Evolutionary conservation across 441 rosid species (phyloP).

Genomic region (Populus hybrid): DNA sequence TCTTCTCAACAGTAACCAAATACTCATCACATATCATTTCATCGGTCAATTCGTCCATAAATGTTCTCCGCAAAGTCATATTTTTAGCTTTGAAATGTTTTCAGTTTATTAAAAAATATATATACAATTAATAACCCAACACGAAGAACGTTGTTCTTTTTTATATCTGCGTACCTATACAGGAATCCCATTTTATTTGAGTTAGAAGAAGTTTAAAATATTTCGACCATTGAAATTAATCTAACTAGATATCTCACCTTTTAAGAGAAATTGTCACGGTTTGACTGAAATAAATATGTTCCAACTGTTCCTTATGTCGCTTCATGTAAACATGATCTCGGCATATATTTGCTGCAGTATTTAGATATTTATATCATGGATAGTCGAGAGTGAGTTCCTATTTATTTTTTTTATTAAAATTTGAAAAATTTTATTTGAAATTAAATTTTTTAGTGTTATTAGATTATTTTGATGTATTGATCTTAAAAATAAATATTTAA

Average conservation of each 20-base stretch:
- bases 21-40: not conserved
- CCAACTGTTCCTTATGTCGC: not conserved
- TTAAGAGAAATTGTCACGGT: not conserved
- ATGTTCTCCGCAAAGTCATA: too few relatives aligned
- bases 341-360: not conserved
- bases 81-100: not conserved
- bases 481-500: too few relatives aligned
- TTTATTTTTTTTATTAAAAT: too few relatives aligned
- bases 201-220: not conserved
- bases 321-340: not conserved
- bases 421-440: too few relatives aligned
- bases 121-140: not conserved
- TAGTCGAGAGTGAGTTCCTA: too few relatives aligned
- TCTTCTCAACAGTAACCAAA: too few relatives aligned
- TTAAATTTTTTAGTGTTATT: too few relatives aligned
- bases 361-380: not conserved
- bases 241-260: too few relatives aligned
- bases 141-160: not conserved
- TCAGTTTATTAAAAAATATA: too few relatives aligned
- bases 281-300: not conserved
- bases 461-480: too few relatives aligned
- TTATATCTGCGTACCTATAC: too few relatives aligned
- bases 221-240: not conserved
- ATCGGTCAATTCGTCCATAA: not conserved
- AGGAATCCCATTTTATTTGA: not conserved